These are phyloP conservation scores for Fusarium circinatum DNA, from an alignment of 2,329 filamentous ascomycete genomes.

Conservation along the genomic window DNA sequence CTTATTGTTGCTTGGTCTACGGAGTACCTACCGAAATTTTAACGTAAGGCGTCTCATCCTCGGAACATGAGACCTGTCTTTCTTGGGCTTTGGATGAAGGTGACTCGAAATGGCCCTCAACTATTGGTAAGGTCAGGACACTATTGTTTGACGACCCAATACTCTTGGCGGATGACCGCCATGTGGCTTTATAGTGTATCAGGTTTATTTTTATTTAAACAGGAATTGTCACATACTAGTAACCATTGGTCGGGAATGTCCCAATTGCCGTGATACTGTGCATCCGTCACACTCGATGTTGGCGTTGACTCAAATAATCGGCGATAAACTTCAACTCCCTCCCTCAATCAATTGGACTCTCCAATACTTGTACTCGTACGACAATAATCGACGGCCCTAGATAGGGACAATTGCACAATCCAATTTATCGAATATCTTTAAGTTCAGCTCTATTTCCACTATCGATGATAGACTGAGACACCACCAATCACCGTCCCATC, in stretches of 20 bases:
- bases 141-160: background rate
- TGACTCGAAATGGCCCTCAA: no score
- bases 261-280: background rate
- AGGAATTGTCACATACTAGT: background rate
- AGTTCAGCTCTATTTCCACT: constrained; percentile 5
- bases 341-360: background rate
- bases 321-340: background rate
- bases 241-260: background rate
- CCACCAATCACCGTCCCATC: constrained; percentile 7
- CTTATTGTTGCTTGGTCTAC: background rate
- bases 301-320: background rate
- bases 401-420: background rate
- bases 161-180: background rate
- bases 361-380: no score
- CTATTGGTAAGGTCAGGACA: background rate
- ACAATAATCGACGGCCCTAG: background rate
- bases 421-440: constrained; percentile 26
- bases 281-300: background rate
- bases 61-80: background rate
- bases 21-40: background rate
- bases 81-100: background rate
- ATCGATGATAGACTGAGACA: constrained; percentile 1
- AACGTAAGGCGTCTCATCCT: background rate
- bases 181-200: background rate
- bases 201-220: background rate